phyloP scores from a whole-genome alignment of 2,329 filamentous ascomycete species.

The Penicillium rolfsii region DNA sequence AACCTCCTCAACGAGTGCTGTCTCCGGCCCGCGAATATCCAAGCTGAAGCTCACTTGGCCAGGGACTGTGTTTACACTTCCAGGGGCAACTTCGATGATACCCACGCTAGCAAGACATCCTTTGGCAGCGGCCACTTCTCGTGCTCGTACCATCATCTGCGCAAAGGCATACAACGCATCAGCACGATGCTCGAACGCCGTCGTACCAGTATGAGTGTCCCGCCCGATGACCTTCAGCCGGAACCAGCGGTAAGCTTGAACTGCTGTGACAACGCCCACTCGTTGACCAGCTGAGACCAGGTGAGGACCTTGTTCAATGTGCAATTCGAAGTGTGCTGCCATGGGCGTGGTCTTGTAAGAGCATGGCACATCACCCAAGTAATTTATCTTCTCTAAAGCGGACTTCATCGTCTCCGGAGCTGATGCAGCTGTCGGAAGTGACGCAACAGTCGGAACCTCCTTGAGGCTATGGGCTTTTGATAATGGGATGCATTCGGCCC shows the following conservation, averaged over 20 bases:
- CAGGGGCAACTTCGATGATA: conserved; percentile 67
- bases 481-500: conserved; percentile 68
- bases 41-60: conserved; percentile 68
- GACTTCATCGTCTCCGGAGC: conserved; percentile 65
- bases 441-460: conserved; percentile 59
- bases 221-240: conserved; percentile 67
- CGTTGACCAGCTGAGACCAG: conserved; percentile 66
- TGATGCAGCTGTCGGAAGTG: conserved; percentile 51
- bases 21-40: conserved; percentile 65
- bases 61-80: conserved; percentile 74
- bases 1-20: conserved; percentile 60
- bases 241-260: conserved; percentile 76
- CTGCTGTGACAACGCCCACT: conserved; percentile 71
- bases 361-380: conserved; percentile 61
- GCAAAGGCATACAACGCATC: conserved; percentile 71
- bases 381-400: conserved; percentile 73
- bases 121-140: conserved; percentile 63
- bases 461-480: conserved; percentile 63
- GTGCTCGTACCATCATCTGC: conserved; percentile 68
- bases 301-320: conserved; percentile 81
- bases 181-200: conserved; percentile 65
- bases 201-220: conserved; percentile 76
- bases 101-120: conserved; percentile 70
- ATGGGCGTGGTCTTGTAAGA: conserved; percentile 65
- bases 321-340: conserved; percentile 76